Evolutionary conservation across 495 filamentous ascomycete species (phyloP), one percentile per base, ranked within the genome.

Genomic region (Lasiosphaeria miniovina): DNA sequence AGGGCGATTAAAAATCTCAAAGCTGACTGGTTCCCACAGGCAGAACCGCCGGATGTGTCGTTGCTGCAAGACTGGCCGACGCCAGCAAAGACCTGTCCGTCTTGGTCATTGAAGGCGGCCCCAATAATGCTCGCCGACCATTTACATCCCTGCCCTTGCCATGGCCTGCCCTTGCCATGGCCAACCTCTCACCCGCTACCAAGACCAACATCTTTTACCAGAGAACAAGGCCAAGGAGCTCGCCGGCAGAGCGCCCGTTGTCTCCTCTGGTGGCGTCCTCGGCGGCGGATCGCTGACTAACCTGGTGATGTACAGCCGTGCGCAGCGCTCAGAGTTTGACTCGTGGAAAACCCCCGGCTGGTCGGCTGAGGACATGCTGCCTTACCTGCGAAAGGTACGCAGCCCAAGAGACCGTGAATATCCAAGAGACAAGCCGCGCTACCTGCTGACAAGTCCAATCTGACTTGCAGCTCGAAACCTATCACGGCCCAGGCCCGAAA

Each of bases 201-300:
- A 67, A 65, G 10, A 69, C 70, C 4, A 66, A 70, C 6, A 55
- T 77, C 17, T 75, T 76, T 62, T 74, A 74, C 48, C 52, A 72
- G 52, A 32, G 63, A 2, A 60, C 11, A 70, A 68, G 58, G 67
- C 71, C 17, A 63, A 73, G 38, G 58, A 80, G 5, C 71, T 86
- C 24, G 76, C 67, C 54, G 75, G 71, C 33, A 68, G 80, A 52
- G 73, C 74, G 55, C 64, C 71, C 10, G 74, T 82, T 15, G 77
- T 88, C 8, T 75, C 80, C 0, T 71, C 71, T 7, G 84, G 82
- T 15, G 80, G 80, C 45, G 71, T 78, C 1, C 74, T 88, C 0
- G 85, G 85, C 49, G 85, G 85, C 33, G 84, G 84, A 9, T 81
- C 76, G 3, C 81, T 81, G 1, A 81, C 84, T 34, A 88, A 87